A percentile compares a stretch with the other conserved stretches of the same genome.
These are phyloP conservation scores for Przewalskia tangutica DNA, from an alignment of 257 asterid genomes.

Conservation along the genomic window DNA sequence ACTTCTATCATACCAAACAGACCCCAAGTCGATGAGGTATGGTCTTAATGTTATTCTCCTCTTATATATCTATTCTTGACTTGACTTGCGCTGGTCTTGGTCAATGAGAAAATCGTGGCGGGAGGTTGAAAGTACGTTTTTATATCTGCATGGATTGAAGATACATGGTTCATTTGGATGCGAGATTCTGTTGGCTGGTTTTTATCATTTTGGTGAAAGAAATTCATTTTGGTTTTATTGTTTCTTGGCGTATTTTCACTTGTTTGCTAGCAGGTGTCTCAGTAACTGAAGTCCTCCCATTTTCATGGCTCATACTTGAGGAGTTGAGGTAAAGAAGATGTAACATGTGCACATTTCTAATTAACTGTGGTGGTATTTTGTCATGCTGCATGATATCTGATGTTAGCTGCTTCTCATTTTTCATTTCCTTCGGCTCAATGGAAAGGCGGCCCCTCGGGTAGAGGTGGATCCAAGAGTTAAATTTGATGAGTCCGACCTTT, in stretches of 20 bases:
- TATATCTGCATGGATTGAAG: neutral
- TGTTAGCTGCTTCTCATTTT: neutral
- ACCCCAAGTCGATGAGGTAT: too few relatives aligned
- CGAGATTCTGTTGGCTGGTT: neutral
- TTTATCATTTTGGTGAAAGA: neutral
- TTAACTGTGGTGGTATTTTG: neutral
- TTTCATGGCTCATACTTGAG: neutral
- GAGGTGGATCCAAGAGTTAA: neutral
- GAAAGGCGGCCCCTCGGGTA: neutral
- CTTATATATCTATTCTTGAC: neutral
- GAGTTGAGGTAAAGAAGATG: neutral
- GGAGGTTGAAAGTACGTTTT: neutral
- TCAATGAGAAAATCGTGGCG: neutral
- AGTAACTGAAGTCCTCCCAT: neutral
- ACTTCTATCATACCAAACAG: too few relatives aligned
- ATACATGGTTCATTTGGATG: neutral
- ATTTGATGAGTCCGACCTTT: neutral
- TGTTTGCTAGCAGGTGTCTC: neutral
- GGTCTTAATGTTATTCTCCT: too few relatives aligned
- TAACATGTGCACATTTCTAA: neutral
- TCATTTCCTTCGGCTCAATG: neutral
- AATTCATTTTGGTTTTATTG: too few relatives aligned
- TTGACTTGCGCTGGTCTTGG: neutral
- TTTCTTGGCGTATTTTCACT: neutral
- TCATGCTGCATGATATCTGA: too few relatives aligned